Base-by-base conservation (phyloP, 345 rosid species). In the Moricandia arvensis region DNA sequence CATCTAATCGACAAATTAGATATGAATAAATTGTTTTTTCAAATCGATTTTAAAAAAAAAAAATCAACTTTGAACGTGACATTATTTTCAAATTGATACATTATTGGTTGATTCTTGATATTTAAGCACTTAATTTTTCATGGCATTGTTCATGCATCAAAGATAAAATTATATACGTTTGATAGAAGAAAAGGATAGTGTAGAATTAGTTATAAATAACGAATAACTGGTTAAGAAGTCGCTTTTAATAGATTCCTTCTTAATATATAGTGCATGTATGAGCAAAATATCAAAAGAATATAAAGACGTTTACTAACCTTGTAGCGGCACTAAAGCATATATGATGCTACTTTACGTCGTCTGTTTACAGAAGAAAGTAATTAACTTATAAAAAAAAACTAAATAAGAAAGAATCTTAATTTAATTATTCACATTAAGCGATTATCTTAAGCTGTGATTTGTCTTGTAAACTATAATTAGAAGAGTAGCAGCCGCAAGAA, bases 161-260 rank as follows among this genome's bases (percentile, higher is more conserved):
- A 27, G 53, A 29, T n/a, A 55, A 26, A 77, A 21, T 4, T 63
- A 21, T 57, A 43, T 53, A 64, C 31, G 58, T 24, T 3, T 63
- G 30, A 65, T 45, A 26, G 75, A 41, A 29, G 15, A 33, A 21
- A 29, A 24, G 16, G 51, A 76, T 71, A 59, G 34, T 31, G 45
- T 58, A 60, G 47, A 63, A n/a, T 43, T 63, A 17, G 49, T n/a
- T n/a, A n/a, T 69, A 63, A 57, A 43, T 21, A 33, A 64, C 53
- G 71, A 77, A 77, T 70, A 77, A 55, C 34, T 64, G 21, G 80
- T 71, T 77, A 64, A 33, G 12, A 63, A 33, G 80, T 77, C 62
- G 76, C 72, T 64, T 12, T 43, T 70, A 11, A 33, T 10, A 63
- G 71, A 63, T 69, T 62, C 79, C 57, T 38, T 69, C 15, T 76